A percentile compares a stretch with the other conserved stretches of the same genome.
Conservation (phyloP, 75 land plant species). For the Selaginella moellendorffii region DNA sequence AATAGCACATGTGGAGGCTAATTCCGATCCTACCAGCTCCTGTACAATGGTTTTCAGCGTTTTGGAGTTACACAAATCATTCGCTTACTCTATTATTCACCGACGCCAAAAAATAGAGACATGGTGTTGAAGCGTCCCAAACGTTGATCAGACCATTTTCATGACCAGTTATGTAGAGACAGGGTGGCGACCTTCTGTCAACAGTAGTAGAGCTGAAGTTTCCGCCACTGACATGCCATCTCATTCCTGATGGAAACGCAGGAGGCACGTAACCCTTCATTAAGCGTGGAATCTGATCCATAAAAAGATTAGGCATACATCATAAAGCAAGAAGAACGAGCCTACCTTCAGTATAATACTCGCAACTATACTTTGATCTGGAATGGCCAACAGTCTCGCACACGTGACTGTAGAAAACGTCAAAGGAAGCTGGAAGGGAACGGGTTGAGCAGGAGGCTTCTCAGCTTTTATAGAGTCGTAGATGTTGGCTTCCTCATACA, state of each 20-base stretch:
- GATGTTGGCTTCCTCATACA: slow-evolving; percentile 52
- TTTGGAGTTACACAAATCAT: too few species aligned
- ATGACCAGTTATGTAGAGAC: slow-evolving; percentile 59
- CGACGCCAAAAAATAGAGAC: slow-evolving; percentile 31
- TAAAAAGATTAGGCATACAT: too few species aligned
- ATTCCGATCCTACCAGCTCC: not conserved
- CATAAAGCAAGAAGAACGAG: not conserved
- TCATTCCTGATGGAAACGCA: slow-evolving; percentile 28
- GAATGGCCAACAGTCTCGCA: slow-evolving; percentile 31
- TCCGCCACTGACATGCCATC: slow-evolving; percentile 92
- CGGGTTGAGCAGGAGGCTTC: slow-evolving; percentile 23
- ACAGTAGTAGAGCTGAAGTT: slow-evolving; percentile 20
- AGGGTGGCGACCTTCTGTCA: slow-evolving; percentile 16
- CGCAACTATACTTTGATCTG: slow-evolving; percentile 16
- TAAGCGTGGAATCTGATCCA: slow-evolving; percentile 28
- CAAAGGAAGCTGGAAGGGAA: slow-evolving; percentile 39
- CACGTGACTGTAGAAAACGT: slow-evolving; percentile 40
- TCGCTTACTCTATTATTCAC: slow-evolving; percentile 12
- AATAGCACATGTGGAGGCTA: slow-evolving; percentile 19
- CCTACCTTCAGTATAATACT: slow-evolving; percentile 3
- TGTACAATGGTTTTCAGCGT: too few species aligned
- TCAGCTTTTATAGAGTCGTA: not conserved
- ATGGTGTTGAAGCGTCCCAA: slow-evolving; percentile 73
- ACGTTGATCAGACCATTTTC: slow-evolving; percentile 63
- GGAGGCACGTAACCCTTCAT: slow-evolving; percentile 15